Evolutionary conservation across 371 early-diverging fungal species (phyloP), one percentile per base, ranked within the genome.

Genomic region (Mucor irregularis): DNA sequence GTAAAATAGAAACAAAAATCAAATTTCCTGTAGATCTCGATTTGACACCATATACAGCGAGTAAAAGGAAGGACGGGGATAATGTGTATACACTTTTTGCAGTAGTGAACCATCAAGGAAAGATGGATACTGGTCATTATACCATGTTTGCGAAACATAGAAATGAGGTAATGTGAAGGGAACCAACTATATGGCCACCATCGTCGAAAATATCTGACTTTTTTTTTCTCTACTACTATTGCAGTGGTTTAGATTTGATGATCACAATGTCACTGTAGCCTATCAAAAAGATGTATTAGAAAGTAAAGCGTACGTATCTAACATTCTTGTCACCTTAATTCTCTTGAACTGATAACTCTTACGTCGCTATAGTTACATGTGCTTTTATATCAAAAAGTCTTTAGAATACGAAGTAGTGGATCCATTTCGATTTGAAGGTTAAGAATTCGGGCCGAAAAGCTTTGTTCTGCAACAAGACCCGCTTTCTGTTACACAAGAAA

Each of bases 161-260:
- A 19, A 89, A 84, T 31, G 81, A 91, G 74, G 92, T 90, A 78
- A 30, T 17, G n/a, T 2, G 1, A 38, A 6, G 6, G 1, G 11
- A 6, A 29, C 17, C 22, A 30, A 24, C 28, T 9, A 38, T 13
- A 3, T 42, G 16, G 30, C 16, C 11, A 16, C 22, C 3, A 2
- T 16, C 30, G 16, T 13, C 13, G 3, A 30, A 49, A 38, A 13
- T 3, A 31, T 22, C 14, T 38, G 4, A 22, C 30, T 5, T 50
- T 35, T 56, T 4, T 40, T 11, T 67, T n/a, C n/a, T n/a, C n/a
- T n/a, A n/a, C n/a, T n/a, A n/a, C n/a, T n/a, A n/a, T n/a, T n/a
- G n/a, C n/a, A 91, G 88, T 97, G 97, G 97, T 96, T 90, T 66
- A 70, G 76, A 25, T 91, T 97, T 60, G 96, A 97, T 62, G 97